phyloP scores from a whole-genome alignment of 352 stramenopile genomes.

The Globisporangium ultimum region DNA sequence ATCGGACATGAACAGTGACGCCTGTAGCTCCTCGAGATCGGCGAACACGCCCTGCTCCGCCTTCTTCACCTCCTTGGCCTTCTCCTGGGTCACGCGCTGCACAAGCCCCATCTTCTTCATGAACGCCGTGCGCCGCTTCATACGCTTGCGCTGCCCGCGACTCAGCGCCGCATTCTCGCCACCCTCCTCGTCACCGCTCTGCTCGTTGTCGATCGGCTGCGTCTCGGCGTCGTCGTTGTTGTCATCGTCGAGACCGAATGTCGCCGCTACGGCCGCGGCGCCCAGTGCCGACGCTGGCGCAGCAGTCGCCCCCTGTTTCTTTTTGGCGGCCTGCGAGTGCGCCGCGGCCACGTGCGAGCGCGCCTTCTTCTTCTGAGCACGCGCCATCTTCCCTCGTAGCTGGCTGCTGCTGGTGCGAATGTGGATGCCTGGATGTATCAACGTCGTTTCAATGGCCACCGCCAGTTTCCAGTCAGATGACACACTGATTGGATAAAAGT shows the following conservation, averaged over 20 bases:
- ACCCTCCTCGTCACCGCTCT: slow-evolving; percentile 26
- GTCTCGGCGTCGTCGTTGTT: slow-evolving; percentile 23
- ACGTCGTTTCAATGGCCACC: slow-evolving; percentile 15
- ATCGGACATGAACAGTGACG: slow-evolving; percentile 62
- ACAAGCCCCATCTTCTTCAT: slow-evolving; percentile 87
- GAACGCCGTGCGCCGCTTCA: slow-evolving; percentile 78
- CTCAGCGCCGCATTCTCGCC: slow-evolving; percentile 46
- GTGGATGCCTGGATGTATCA: not conserved
- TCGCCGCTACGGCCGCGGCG: slow-evolving; percentile 57
- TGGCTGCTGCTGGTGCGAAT: not conserved
- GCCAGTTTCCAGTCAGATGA: not conserved
- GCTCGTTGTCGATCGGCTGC: slow-evolving; percentile 28
- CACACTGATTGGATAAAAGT: not conserved
- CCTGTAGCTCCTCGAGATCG: slow-evolving; percentile 66
- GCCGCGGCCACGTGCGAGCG: slow-evolving; percentile 51
- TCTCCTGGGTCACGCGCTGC: slow-evolving; percentile 54
- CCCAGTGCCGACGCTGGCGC: slow-evolving; percentile 21
- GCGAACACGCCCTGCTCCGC: slow-evolving; percentile 58
- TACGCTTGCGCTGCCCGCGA: slow-evolving; percentile 78
- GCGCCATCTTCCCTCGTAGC: slow-evolving; percentile 35
- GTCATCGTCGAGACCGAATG: slow-evolving; percentile 47
- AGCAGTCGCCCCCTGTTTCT: slow-evolving; percentile 14
- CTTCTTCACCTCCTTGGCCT: slow-evolving; percentile 44
- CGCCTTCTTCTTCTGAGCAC: slow-evolving; percentile 54
- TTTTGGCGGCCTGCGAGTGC: slow-evolving; percentile 31